phyloP scores from a whole-genome alignment of 495 filamentous ascomycete genomes.

The Rhypophila decipiens region DNA sequence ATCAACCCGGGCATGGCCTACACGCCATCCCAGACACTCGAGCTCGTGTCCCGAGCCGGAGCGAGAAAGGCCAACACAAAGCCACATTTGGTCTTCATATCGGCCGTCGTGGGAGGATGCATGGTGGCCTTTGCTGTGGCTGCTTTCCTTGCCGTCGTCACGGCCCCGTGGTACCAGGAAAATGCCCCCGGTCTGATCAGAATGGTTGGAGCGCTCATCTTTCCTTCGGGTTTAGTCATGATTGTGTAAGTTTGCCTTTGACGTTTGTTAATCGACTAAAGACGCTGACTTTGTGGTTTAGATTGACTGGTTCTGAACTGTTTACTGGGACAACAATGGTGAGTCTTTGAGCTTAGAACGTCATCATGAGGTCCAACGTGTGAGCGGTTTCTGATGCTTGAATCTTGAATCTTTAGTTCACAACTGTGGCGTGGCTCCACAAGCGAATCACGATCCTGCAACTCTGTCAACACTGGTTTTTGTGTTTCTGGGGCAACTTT shows the following conservation, averaged over 20 bases:
- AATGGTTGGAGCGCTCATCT: conserved; percentile 48
- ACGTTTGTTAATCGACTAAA: not conserved
- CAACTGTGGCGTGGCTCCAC: conserved; percentile 49
- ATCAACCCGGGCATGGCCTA: conserved; percentile 17
- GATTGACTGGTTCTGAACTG: conserved; percentile 51
- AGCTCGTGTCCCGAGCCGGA: conserved; percentile 39
- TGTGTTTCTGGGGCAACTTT: conserved; percentile 56
- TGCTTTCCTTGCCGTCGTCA: conserved; percentile 43
- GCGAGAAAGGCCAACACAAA: conserved; percentile 47
- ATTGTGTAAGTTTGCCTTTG: conserved; percentile 30
- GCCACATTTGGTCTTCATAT: conserved; percentile 49
- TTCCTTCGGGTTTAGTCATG: conserved; percentile 54
- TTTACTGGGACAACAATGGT: conserved; percentile 52
- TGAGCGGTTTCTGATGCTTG: no score
- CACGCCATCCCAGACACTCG: conserved; percentile 40
- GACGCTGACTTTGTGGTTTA: not conserved
- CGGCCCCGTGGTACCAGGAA: conserved; percentile 53
- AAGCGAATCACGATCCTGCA: conserved; percentile 42
- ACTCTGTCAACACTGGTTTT: conserved; percentile 48
- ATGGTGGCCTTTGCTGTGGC: conserved; percentile 50
- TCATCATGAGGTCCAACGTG: not conserved
- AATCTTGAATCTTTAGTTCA: conserved; percentile 34
- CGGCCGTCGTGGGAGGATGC: conserved; percentile 46
- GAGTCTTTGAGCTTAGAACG: not conserved
- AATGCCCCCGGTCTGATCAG: conserved; percentile 56